A percentile compares a stretch with the other conserved stretches of the same genome.
phyloP scores from a whole-genome alignment of 148 eudicot species.

The Amaranthus palmeri region DNA sequence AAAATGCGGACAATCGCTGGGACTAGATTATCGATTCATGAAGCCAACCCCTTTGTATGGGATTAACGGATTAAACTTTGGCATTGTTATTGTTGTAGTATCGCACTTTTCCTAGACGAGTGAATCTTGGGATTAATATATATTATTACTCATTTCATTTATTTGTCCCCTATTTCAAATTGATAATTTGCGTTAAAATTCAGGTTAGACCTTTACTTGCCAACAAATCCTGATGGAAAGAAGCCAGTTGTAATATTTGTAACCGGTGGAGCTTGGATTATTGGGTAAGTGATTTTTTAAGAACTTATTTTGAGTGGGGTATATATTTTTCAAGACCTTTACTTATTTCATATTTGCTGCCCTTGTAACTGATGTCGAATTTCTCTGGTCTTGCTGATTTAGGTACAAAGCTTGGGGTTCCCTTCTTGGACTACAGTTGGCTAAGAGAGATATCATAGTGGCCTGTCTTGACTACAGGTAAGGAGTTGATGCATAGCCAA shows the following conservation, averaged over 20 bases:
- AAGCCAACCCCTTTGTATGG: too few relatives aligned
- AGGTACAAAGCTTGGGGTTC: constrained; percentile 99
- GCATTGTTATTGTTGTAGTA: too few relatives aligned
- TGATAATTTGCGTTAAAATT: constrained; percentile 6
- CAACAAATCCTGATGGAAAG: constrained; percentile 44
- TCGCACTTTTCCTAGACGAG: neutral
- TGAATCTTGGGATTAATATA: neutral
- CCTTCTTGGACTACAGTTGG: constrained; percentile 81
- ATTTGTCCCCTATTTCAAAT: neutral
- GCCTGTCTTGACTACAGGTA: constrained; percentile 98
- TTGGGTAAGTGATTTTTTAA: constrained; percentile 62
- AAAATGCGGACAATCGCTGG: too few relatives aligned
- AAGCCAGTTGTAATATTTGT: constrained; percentile 89
- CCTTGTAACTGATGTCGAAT: neutral
- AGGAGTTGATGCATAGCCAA: constrained; percentile 3
- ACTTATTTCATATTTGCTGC: neutral
- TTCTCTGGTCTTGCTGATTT: constrained; percentile 19
- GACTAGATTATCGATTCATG: constrained; percentile 29
- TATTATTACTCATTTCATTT: neutral
- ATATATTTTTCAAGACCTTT: too few relatives aligned
- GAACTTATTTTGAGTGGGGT: neutral
- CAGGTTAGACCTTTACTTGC: constrained; percentile 94
- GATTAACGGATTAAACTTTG: too few relatives aligned
- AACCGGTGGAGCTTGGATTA: constrained; percentile 99
- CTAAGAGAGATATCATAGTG: constrained; percentile 85